A percentile compares a stretch with the other conserved stretches of the same genome.
Conservation (phyloP, 2,329 filamentous ascomycete genomes). For the Paecilomyces sp. region DNA sequence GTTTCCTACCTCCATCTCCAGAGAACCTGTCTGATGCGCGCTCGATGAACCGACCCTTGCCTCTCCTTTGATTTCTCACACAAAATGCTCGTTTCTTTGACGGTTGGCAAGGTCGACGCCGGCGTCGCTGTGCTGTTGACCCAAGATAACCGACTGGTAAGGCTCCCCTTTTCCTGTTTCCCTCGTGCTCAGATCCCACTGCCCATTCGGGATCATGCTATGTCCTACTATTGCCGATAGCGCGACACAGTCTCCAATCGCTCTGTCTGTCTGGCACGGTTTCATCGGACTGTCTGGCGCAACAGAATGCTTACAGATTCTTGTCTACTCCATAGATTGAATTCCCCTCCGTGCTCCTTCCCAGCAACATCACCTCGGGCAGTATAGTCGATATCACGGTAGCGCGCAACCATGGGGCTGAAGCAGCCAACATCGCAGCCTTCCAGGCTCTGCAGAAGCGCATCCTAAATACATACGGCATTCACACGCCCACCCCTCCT, state of each 20-base stretch:
- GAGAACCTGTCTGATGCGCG: slow-evolving; percentile 3
- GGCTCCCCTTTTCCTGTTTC: slow-evolving; percentile 24
- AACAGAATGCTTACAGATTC: slow-evolving; percentile 1
- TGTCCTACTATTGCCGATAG: not conserved
- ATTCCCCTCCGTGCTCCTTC: slow-evolving; percentile 94
- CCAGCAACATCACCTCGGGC: slow-evolving; percentile 88
- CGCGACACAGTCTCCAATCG: not conserved
- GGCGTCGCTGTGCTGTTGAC: slow-evolving; percentile 95
- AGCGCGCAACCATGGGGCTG: slow-evolving; percentile 73
- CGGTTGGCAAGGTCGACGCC: slow-evolving; percentile 98
- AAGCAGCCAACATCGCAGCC: slow-evolving; percentile 63
- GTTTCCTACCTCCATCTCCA: not conserved
- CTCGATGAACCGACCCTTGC: not conserved
- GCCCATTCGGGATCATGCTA: not conserved
- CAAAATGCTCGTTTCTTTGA: slow-evolving; percentile 90
- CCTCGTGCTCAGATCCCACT: not conserved
- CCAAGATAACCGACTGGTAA: slow-evolving; percentile 90
- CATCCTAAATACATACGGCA: slow-evolving; percentile 82
- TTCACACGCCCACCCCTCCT: slow-evolving; percentile 67
- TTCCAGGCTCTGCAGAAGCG: slow-evolving; percentile 83
- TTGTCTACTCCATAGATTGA: slow-evolving; percentile 63
- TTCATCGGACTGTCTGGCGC: not conserved
- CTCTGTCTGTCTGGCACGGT: not conserved
- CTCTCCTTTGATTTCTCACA: not conserved
- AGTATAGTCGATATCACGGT: slow-evolving; percentile 98